Evolutionary conservation across 805 yeast genomes (phyloP).

Genomic region (Ogataea saltuana): DNA sequence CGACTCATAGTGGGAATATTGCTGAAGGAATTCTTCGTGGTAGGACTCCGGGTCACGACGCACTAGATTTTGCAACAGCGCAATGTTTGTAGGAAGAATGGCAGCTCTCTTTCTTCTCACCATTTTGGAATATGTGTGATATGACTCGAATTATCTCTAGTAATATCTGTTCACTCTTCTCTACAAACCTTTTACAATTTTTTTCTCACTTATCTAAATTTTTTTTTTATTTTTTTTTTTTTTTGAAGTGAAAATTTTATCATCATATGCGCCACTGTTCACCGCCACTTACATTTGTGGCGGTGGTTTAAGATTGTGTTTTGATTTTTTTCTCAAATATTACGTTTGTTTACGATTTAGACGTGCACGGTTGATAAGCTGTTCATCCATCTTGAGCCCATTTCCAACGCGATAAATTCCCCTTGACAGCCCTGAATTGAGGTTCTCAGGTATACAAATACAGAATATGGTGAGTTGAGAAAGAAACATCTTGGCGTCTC

Average conservation of each 20-base stretch:
- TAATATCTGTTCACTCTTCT: neutral
- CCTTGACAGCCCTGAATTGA: no score
- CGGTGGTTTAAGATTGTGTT: neutral
- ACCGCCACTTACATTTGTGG: neutral
- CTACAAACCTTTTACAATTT: neutral
- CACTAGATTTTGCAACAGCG: slow-evolving; percentile 86
- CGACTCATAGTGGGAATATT: slow-evolving; percentile 89
- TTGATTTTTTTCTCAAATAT: neutral
- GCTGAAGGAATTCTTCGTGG: slow-evolving; percentile 90
- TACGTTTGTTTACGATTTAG: slow-evolving; percentile 5
- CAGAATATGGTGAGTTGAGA: neutral
- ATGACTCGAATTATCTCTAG: neutral
- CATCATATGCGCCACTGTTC: slow-evolving; percentile 2
- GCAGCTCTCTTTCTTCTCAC: slow-evolving; percentile 90
- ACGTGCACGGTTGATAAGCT: no score
- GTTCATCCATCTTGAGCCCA: no score
- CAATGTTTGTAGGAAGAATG: slow-evolving; percentile 86
- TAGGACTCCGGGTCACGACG: slow-evolving; percentile 94
- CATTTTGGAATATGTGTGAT: slow-evolving; percentile 45
- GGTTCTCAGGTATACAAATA: neutral
- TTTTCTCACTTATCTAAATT: slow-evolving; percentile 6
- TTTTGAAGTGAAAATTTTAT: slow-evolving; percentile 1
- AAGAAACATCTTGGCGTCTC: neutral
- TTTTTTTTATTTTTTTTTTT: slow-evolving; percentile 12
- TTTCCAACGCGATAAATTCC: no score